Conservation (phyloP, 768 basidiomycete species). For the Collybia sp. region DNA sequence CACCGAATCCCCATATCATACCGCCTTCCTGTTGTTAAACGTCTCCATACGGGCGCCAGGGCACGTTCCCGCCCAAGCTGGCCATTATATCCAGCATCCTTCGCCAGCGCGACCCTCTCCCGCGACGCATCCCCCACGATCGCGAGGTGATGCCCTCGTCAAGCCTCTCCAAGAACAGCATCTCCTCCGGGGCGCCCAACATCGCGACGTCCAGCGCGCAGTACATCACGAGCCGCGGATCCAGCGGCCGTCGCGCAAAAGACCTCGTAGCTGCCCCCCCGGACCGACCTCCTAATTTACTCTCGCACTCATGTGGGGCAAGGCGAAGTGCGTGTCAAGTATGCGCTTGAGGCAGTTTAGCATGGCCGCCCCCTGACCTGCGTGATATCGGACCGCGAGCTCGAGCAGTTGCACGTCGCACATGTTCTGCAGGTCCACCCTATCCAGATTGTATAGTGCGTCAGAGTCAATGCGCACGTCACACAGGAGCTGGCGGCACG, state of each 20-base stretch:
- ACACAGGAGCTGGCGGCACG: constrained; percentile 21
- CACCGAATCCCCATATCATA: too few species aligned
- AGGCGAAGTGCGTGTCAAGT: constrained; percentile 18
- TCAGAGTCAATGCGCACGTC: constrained; percentile 31
- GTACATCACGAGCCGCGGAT: constrained; percentile 16
- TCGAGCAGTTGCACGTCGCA: constrained; percentile 29
- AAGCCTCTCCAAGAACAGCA: background rate
- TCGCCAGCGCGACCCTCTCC: background rate
- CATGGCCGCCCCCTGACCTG: constrained; percentile 10
- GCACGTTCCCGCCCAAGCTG: background rate
- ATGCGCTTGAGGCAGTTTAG: constrained; percentile 17
- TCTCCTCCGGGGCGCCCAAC: constrained; percentile 17
- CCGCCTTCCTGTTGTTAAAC: too few species aligned
- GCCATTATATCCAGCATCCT: background rate
- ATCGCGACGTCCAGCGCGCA: constrained; percentile 25
- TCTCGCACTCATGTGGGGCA: constrained; percentile 16
- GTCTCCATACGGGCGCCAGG: background rate
- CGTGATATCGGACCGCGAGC: constrained; percentile 19
- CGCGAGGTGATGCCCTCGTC: background rate
- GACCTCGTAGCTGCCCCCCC: constrained; percentile 16
- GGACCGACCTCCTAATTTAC: constrained; percentile 26
- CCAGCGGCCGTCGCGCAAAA: constrained; percentile 23
- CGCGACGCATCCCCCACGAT: background rate
- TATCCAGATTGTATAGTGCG: constrained; percentile 22
- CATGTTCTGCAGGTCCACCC: constrained; percentile 19